Base-by-base conservation (phyloP, 2,329 filamentous ascomycete species). In the Pseudohalonectria lignicola region DNA sequence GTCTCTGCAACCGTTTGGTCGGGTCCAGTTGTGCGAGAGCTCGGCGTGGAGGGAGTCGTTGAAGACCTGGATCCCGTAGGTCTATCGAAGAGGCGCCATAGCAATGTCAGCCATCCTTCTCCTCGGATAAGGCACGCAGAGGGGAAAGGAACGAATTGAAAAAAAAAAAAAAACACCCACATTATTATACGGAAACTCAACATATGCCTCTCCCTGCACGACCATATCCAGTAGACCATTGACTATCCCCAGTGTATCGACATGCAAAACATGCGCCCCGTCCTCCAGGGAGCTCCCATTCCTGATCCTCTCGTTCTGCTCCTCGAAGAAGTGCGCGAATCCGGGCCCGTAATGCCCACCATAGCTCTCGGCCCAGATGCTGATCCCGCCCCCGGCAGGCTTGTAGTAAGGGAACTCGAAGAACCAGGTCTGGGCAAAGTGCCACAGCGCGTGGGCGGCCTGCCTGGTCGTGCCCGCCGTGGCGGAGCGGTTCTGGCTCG, bases 281-380 rank as follows among this genome's bases (percentile, higher is more conserved):
- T 40, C 34, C 10, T 43, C 40, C 10, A 33, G 11, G 11, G 15
- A 12, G 18, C 15, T 42, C 15, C 45, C 43, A 31, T 45, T 44
- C 9, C 46, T 40, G 36, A 67, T 64, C 33, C 51, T 52, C 31
- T 62, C 54, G 39, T 67, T 67, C 43, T 66, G 61, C 34, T 63
- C 51, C 34, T 63, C 49, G 44, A 66, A 63, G 43, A 59, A 65
- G 8, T 54, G 42, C 60, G 64, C 4, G 53, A 60, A 17, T 1
- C 58, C 61, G 39, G 74, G 74, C 25, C 70, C 70, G 45, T 74
- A 76, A 39, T 71, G 66, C 13, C 73, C 71, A 18, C 73, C 74
- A 41, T 76, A 76, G 0, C 64, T 68, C 43, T 69, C 62, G 4
- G 69, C 64, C 36, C 67, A 73, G 39, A 76, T 60, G 3, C 67